Evolutionary conservation across 1,284 basidiomycete species (phyloP), one percentile per base, ranked within the genome.

Genomic region (Afroboletus lepidellus): DNA sequence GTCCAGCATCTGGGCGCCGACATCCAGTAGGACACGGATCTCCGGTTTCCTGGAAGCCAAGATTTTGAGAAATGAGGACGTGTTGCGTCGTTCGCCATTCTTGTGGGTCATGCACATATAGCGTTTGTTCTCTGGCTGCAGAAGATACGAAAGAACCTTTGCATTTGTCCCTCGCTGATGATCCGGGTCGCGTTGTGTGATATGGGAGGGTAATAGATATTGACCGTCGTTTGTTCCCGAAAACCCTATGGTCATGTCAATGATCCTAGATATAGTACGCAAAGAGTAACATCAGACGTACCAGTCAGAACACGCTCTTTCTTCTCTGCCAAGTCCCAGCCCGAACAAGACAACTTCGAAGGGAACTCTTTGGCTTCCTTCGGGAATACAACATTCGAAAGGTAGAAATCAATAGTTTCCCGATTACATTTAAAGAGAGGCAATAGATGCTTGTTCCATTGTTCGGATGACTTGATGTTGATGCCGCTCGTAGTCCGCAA

Each of bases 1-100:
- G 38, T 83, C 80, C 8, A 83, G 63, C 65, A 83, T 78, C 54
- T 83, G 81, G 0, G 81, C 80, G 1, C 81, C 80, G 13, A 82
- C 77, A 36, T 82, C 80, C 16, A 83, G 62, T n/a, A 81, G 57
- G 1, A 81, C 77, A 9, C 66, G 70, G 20, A 79, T 70, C 15
- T 69, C 58, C 0, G 72, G 74, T 0, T 53, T 34, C 51, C 77
- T 70, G 0, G 46, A 6, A 1, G 67, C 63, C 2, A 81, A 16
- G 8, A 65, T 51, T 0, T 67, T 13, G 1, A 83, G 50, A 51
- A 79, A 70, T 25, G 69, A 61, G 1, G n/a, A 25, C 0, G 72
- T 69, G 1, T 63, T 67, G 8, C 63, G 57, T 13, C 58, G 60
- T 7, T 61, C 58, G 1, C 65, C 69, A 4, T 62, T 39, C 5